Evolutionary conservation across 2,329 filamentous ascomycete genomes (phyloP), one percentile per base, ranked within the genome.

Genomic region (Xylaria multiplex): DNA sequence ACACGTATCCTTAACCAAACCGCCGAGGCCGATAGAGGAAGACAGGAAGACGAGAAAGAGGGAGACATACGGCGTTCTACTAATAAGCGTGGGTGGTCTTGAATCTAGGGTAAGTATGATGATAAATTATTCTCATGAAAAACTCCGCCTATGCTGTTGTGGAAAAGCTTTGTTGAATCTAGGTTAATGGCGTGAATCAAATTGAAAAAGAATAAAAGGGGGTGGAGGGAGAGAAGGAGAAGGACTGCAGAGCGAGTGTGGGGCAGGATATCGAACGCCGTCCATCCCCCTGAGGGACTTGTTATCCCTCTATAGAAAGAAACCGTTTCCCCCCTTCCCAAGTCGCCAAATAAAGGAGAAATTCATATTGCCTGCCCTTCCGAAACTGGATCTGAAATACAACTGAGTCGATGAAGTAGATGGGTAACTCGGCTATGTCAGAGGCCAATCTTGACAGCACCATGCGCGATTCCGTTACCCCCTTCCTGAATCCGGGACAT

Each of bases 401-500:
- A 11, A 14, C 19, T 22, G 48, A 54, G 43, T 49, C 4, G 49
- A 9, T 53, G 49, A 11, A 3, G 8, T 32, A 32, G 8, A 19
- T 2, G 6, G 27, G 16, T 32, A 35, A 52, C 2, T 43, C 14
- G n/a, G 11, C 27, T n/a, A 71, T 60, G 24, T 74, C 67, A 65
- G 32, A 74, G 35, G 27, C 72, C 71, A 62, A 84, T 81, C 72
- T 84, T 88, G 70, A 84, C 83, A 35, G 82, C 86, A 8, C 88
- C 85, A 65, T 83, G 81, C 61, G 83, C 83, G 55, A 89, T 85
- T 2, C 64, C 59, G 32, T 83, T 81, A 72, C 83, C 83, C 72
- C 84, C 77, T 50, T 83, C 78, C 3, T 79, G 77, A 52, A 87
- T 90, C 58, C 96, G 90, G 67, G 93, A 97, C 93, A 99, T 97